Evolutionary conservation across 192 early-diverging fungal genomes (phyloP).

Genomic region (Martensiomyces pterosporus): DNA sequence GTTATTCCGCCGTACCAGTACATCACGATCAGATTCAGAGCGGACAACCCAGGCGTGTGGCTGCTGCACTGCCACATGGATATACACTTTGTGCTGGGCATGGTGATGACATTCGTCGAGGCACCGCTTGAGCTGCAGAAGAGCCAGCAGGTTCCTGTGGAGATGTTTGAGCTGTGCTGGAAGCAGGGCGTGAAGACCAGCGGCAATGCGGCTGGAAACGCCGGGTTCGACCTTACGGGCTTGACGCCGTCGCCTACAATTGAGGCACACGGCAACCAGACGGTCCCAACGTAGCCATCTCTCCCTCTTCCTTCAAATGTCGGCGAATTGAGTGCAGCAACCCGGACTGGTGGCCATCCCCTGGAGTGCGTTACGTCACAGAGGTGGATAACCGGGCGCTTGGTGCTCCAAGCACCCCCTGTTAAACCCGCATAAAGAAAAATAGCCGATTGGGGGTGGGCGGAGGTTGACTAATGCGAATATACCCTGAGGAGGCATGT

Average conservation of each 20-base stretch:
- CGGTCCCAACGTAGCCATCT: too few species aligned
- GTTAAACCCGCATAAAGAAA: too few species aligned
- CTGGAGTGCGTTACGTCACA: too few species aligned
- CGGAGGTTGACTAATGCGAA: too few species aligned
- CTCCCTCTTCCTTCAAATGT: too few species aligned
- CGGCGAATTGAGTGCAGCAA: too few species aligned
- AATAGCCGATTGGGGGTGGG: too few species aligned
- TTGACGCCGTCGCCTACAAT: slow-evolving; percentile 35
- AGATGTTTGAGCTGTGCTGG: slow-evolving; percentile 57
- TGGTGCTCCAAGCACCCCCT: too few species aligned
- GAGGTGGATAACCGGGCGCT: too few species aligned
- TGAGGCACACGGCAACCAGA: too few species aligned
- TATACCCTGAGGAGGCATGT: too few species aligned
- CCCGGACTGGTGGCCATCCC: too few species aligned
- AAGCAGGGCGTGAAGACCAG: slow-evolving; percentile 49
- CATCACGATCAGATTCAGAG: slow-evolving; percentile 62
- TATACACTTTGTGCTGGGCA: slow-evolving; percentile 59
- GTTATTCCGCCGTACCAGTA: slow-evolving; percentile 54
- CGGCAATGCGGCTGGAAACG: slow-evolving; percentile 76
- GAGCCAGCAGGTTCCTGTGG: slow-evolving; percentile 46
- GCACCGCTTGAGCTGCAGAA: slow-evolving; percentile 58
- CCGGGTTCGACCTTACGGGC: slow-evolving; percentile 59
- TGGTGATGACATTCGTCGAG: slow-evolving; percentile 66
- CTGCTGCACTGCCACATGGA: slow-evolving; percentile 74
- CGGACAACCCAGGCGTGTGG: slow-evolving; percentile 83